Conservation (phyloP, 345 rosid genomes). For the Citrus medica region DNA sequence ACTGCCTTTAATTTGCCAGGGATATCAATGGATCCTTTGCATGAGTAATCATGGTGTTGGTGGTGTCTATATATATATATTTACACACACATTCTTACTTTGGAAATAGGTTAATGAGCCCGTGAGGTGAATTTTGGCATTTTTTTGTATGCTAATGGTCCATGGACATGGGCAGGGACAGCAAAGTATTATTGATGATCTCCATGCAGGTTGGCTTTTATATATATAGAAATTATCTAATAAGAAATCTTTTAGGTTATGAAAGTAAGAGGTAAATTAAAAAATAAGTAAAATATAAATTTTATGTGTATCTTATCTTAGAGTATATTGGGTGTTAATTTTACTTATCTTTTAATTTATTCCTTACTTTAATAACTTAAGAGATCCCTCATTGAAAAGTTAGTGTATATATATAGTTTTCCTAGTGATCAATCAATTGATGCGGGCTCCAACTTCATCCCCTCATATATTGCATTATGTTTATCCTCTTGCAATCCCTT, state of each 20-base stretch:
- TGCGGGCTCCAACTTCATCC: constrained; percentile 2
- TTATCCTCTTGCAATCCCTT: background rate
- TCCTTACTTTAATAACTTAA: too few species aligned
- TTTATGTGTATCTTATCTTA: accelerated
- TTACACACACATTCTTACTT: background rate
- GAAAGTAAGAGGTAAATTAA: too few species aligned
- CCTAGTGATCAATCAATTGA: background rate
- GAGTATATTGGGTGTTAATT: too few species aligned
- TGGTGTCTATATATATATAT: background rate
- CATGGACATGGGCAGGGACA: background rate
- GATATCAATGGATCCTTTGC: background rate
- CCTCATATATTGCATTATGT: background rate
- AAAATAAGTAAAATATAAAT: too few species aligned
- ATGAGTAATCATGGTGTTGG: constrained; percentile 7
- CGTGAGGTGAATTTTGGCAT: constrained; percentile 2
- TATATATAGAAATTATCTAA: too few species aligned
- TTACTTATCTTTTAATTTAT: too few species aligned
- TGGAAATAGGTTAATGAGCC: background rate
- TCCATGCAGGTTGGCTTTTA: background rate
- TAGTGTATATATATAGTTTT: too few species aligned
- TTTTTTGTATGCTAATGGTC: background rate
- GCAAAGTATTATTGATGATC: background rate
- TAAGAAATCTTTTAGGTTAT: accelerated
- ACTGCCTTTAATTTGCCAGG: background rate
- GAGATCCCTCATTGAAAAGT: too few species aligned